Conservation (phyloP, 169 alveolate genomes). For the Eimeria brunetti region DNA sequence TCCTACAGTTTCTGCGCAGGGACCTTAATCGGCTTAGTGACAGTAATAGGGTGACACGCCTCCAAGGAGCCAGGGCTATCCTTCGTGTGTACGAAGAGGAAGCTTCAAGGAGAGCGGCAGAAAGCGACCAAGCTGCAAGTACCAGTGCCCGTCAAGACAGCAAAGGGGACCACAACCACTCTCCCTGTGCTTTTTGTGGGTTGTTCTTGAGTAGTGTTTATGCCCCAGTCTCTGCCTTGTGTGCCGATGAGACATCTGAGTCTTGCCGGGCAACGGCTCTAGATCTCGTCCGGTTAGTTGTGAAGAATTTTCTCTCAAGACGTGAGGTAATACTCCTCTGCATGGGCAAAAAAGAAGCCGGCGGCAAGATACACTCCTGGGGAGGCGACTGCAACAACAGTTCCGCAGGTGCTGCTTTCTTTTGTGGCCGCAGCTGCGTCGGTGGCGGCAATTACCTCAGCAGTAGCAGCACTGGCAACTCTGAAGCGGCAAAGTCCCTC, state of each 20-base stretch:
- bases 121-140: background rate
- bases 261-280: conserved; percentile 49
- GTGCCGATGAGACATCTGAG: conserved; percentile 56
- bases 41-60: conserved; percentile 42
- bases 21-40: conserved; percentile 33
- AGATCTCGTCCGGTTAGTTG: conserved; percentile 46
- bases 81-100: conserved; percentile 44
- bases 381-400: conserved; percentile 10
- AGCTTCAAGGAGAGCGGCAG: conserved; percentile 7
- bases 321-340: conserved; percentile 35
- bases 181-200: background rate
- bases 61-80: conserved; percentile 27
- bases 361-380: background rate
- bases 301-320: conserved; percentile 37
- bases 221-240: conserved; percentile 25
- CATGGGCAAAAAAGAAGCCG: background rate
- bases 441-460: background rate
- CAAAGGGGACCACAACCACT: background rate
- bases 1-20: conserved; percentile 20
- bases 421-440: background rate
- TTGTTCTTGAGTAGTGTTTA: conserved; percentile 38
- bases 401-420: background rate
- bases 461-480: conserved; percentile 2
- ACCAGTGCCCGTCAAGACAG: background rate
- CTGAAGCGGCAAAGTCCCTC: conserved; percentile 28